Conservation (phyloP, 441 rosid species). For the Jatropha podagrica region DNA sequence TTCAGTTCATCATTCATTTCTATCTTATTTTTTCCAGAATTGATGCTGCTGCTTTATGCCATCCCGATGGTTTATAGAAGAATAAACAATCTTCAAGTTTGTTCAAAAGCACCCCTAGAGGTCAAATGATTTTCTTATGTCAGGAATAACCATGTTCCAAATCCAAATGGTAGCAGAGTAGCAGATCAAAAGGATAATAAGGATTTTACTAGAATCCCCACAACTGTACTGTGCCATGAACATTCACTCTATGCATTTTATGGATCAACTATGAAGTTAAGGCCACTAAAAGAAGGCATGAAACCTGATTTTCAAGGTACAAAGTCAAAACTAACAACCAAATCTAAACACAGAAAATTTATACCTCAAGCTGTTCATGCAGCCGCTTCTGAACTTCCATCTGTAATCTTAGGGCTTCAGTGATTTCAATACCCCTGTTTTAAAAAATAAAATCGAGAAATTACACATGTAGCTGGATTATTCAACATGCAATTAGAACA, state of each 20-base stretch:
- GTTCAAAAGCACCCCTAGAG: background rate
- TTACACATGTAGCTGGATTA: constrained; percentile 1
- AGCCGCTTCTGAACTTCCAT: constrained; percentile 96
- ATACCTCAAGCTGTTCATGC: constrained; percentile 95
- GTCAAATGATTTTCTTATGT: background rate
- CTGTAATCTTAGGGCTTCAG: constrained; percentile 88
- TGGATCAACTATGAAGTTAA: background rate
- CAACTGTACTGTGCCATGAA: background rate
- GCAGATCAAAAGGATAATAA: background rate
- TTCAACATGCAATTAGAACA: constrained; percentile 6
- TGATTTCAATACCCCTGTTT: constrained; percentile 74
- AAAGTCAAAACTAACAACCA: background rate
- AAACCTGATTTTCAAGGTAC: background rate
- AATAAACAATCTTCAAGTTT: background rate
- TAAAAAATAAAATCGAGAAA: constrained; percentile 16
- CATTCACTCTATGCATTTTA: background rate
- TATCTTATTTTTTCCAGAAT: background rate
- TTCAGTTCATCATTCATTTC: background rate
- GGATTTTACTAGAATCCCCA: background rate
- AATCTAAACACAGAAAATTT: constrained; percentile 3
- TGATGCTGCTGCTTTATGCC: background rate
- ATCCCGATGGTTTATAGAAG: background rate
- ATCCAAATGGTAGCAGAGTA: background rate
- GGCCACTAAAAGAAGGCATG: background rate
- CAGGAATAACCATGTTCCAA: background rate